phyloP scores from a whole-genome alignment of 345 rosid species.

The Zanthoxylum bungeanum region DNA sequence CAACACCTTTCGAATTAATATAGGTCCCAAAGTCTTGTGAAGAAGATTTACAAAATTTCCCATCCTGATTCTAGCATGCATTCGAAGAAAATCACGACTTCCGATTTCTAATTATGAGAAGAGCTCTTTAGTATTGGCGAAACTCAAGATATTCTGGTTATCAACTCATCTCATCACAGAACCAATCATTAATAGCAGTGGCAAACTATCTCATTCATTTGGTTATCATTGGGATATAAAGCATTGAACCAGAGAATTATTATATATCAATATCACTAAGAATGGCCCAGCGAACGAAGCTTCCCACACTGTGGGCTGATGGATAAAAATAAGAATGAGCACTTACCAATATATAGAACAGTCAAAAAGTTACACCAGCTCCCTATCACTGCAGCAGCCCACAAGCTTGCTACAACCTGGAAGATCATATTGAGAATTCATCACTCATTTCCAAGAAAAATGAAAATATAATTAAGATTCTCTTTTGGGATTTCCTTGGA shows the following conservation, averaged over 20 bases:
- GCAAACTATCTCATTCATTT: neutral
- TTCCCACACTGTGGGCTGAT: too few species aligned
- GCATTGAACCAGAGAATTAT: neutral
- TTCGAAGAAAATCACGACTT: neutral
- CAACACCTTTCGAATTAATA: neutral
- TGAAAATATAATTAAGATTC: too few species aligned
- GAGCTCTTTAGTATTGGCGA: neutral
- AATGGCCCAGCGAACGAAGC: too few species aligned
- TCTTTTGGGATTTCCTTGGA: neutral
- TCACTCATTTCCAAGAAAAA: neutral
- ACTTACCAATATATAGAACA: too few species aligned
- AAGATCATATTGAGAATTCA: neutral
- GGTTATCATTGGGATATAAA: neutral
- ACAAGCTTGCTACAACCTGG: slow-evolving; percentile 62
- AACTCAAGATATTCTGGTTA: neutral
- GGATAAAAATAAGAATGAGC: too few species aligned
- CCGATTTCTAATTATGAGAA: neutral
- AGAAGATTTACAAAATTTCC: neutral
- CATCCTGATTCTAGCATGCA: neutral
- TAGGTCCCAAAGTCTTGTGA: too few species aligned
- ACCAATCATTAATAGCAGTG: neutral
- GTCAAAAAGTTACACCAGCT: too few species aligned
- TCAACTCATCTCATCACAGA: neutral
- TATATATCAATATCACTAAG: too few species aligned
- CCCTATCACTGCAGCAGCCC: too few species aligned